Conservation (phyloP, 305 asterid species). For the Solanum hybrid region DNA sequence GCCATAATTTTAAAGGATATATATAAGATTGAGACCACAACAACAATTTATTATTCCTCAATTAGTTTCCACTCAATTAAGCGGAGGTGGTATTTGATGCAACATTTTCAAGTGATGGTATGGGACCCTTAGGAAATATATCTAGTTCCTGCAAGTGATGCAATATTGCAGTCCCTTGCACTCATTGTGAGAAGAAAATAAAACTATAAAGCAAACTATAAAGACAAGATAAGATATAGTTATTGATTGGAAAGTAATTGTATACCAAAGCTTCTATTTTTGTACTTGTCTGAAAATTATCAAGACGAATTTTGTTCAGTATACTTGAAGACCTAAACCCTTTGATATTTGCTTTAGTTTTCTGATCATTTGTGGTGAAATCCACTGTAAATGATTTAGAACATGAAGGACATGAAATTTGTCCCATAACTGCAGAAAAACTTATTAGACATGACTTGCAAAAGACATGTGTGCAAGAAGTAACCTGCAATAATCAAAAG, state of each 20-base stretch:
- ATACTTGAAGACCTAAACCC: slow-evolving; percentile 79
- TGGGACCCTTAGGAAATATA: neutral
- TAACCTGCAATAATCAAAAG: slow-evolving; percentile 36
- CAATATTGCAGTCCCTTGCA: neutral
- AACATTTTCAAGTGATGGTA: neutral
- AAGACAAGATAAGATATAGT: neutral
- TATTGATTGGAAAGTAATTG: neutral
- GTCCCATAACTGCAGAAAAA: slow-evolving; percentile 50
- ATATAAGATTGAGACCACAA: neutral
- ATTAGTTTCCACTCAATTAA: neutral
- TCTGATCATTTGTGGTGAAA: slow-evolving; percentile 46
- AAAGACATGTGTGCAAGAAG: slow-evolving; percentile 65
- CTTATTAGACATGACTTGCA: slow-evolving; percentile 77
- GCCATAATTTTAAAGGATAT: neutral
- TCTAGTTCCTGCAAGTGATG: neutral
- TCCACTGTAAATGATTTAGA: slow-evolving; percentile 73
- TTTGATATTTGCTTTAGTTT: slow-evolving; percentile 40
- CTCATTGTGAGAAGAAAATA: neutral
- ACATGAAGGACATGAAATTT: slow-evolving; percentile 65
- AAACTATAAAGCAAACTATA: neutral
- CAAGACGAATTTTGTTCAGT: slow-evolving; percentile 60
- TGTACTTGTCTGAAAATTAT: slow-evolving; percentile 77
- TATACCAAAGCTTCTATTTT: slow-evolving; percentile 88
- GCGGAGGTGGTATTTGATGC: neutral
- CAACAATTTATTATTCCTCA: neutral